These are phyloP conservation scores for Calonectria pseudoreteaudii DNA, from an alignment of 2,329 filamentous ascomycete species.

Conservation along the genomic window DNA sequence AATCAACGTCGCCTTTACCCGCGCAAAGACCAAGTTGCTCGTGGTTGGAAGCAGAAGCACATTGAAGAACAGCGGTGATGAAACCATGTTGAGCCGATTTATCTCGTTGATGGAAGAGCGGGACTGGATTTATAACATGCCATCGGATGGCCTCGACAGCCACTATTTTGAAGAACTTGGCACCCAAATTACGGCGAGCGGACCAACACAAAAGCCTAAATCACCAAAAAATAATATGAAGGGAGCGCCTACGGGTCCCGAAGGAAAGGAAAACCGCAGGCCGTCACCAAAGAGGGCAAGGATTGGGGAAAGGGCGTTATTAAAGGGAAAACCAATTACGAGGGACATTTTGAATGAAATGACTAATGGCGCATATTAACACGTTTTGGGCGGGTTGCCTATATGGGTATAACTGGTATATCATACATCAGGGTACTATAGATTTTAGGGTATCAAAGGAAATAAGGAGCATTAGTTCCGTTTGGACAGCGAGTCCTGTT, in stretches of 20 bases:
- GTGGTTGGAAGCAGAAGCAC: constrained; percentile 87
- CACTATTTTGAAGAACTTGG: constrained; percentile 74
- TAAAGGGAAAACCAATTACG: constrained; percentile 76
- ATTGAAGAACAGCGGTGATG: constrained; percentile 76
- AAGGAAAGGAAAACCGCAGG: constrained; percentile 59
- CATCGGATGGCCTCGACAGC: constrained; percentile 69
- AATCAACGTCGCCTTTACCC: constrained; percentile 95
- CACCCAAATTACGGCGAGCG: constrained; percentile 60
- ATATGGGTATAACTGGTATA: constrained; percentile 19
- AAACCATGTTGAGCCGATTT: constrained; percentile 83
- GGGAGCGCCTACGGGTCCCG: constrained; percentile 22
- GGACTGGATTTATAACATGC: constrained; percentile 84
- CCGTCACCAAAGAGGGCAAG: constrained; percentile 67
- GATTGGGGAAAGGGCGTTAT: constrained; percentile 70
- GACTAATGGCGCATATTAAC: constrained; percentile 57
- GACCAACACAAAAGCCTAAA: constrained; percentile 43
- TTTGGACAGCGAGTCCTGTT: constrained; percentile 29
- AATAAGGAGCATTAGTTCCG: constrained; percentile 28
- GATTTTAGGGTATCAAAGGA: constrained; percentile 25
- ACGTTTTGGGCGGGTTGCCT: constrained; percentile 25
- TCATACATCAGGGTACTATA: constrained; percentile 4
- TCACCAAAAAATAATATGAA: constrained; percentile 44
- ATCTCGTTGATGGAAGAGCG: constrained; percentile 80
- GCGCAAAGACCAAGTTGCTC: constrained; percentile 91
- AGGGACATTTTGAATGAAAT: constrained; percentile 84